phyloP scores from a whole-genome alignment of 1,139 yeast species.

The Blastobotrys proliferans region DNA sequence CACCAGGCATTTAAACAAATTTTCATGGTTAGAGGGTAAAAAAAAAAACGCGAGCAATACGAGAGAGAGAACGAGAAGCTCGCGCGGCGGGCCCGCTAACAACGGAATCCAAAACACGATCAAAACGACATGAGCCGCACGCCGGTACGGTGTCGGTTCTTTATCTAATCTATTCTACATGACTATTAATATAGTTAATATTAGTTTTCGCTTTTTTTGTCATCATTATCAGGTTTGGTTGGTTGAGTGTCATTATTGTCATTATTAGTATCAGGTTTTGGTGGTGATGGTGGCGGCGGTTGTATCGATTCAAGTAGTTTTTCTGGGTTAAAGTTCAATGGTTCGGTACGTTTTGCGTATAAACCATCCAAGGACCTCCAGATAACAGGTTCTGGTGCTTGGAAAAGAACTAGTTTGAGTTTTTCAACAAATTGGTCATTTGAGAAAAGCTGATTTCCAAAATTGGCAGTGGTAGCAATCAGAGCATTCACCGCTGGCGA shows the following conservation, averaged over 20 bases:
- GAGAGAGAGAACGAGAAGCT: neutral
- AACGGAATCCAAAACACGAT: neutral
- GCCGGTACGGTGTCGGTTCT: too few species aligned
- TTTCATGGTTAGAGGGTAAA: too few species aligned
- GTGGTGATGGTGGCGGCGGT: neutral
- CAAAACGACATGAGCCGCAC: too few species aligned
- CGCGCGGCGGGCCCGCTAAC: neutral
- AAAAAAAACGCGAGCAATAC: neutral
- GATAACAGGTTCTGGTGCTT: conserved; percentile 22
- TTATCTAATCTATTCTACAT: neutral
- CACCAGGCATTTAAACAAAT: too few species aligned
- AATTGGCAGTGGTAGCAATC: conserved; percentile 16
- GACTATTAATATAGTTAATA: too few species aligned
- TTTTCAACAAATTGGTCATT: conserved; percentile 11
- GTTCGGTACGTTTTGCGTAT: conserved; percentile 18
- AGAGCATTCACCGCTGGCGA: conserved; percentile 21
- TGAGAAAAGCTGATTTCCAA: conserved; percentile 7
- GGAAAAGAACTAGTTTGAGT: conserved; percentile 19
- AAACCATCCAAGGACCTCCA: conserved; percentile 23
- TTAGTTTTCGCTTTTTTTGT: neutral
- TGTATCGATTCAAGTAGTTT: conserved; percentile 1
- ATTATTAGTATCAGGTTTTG: neutral
- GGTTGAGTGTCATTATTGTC: neutral
- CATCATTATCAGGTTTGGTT: neutral
- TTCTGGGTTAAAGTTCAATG: conserved; percentile 16